A percentile compares a stretch with the other conserved stretches of the same genome.
These are phyloP conservation scores for Serendipita indica DNA, from an alignment of 768 basidiomycete genomes.

Conservation along the genomic window DNA sequence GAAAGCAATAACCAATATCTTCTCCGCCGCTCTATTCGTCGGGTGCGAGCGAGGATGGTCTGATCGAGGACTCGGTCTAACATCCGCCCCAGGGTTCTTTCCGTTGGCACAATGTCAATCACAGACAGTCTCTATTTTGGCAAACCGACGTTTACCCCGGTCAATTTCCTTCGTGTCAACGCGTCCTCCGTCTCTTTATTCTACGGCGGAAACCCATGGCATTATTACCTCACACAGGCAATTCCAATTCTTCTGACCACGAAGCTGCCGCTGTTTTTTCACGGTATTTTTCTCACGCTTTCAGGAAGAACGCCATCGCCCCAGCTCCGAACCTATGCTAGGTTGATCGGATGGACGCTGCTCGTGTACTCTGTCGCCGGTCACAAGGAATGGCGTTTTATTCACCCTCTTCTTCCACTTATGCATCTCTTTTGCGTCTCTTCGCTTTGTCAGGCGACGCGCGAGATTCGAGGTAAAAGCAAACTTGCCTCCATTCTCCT, in stretches of 20 bases:
- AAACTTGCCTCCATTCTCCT: constrained; percentile 14
- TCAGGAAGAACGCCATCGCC: not conserved
- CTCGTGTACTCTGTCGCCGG: constrained; percentile 60
- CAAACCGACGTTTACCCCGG: constrained; percentile 49
- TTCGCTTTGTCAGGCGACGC: constrained; percentile 41
- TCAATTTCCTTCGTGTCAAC: constrained; percentile 76
- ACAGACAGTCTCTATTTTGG: constrained; percentile 64
- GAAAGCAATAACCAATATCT: constrained; percentile 14
- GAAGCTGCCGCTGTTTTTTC: constrained; percentile 53
- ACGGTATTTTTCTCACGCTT: constrained; percentile 35
- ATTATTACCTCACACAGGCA: constrained; percentile 79
- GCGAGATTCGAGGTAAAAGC: constrained; percentile 14
- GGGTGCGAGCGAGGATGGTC: constrained; percentile 1
- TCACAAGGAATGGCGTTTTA: constrained; percentile 97
- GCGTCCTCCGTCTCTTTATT: constrained; percentile 77
- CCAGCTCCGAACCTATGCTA: constrained; percentile 25
- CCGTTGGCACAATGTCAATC: no score
- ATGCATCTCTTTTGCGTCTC: constrained; percentile 66
- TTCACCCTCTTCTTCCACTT: constrained; percentile 80
- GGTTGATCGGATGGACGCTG: constrained; percentile 44
- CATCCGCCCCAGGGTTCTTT: no score
- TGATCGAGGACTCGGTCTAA: no score
- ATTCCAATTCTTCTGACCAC: constrained; percentile 70
- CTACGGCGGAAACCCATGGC: constrained; percentile 75
- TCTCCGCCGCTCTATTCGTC: constrained; percentile 17